Base-by-base conservation (phyloP, 371 early-diverging fungal species). In the Syncephalastrum monosporum region DNA sequence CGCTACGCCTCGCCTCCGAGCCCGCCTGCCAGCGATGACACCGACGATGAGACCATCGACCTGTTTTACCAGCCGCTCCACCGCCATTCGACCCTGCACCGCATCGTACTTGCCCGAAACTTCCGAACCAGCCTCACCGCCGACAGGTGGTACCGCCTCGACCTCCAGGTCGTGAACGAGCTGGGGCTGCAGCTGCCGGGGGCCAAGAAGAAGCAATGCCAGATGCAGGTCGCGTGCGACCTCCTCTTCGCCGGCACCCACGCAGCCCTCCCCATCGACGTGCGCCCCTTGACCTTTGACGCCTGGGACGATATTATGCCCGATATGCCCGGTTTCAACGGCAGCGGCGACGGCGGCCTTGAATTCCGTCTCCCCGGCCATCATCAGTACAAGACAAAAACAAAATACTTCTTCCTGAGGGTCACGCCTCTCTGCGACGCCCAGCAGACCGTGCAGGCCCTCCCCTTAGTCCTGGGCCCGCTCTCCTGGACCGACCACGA, bases 161-260 rank as follows among this genome's bases (percentile, higher is more conserved):
- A 71, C 41, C 47, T 77, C 16, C 61, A 65, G 16, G 19, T 77
- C 2, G 69, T 71, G 6, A 77, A 71, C 44, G 77, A 77, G 29
- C 48, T 71, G 17, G 74, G 71, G 1, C 41, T 73, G n/a, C 38
- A 67, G 0, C 47, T 66, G 4, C 56, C 46, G 0, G 63, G 61
- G 1, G 41, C 58, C 0, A 44, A 56, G 42, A 53, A 55, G 19
- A 48, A n/a, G 3, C 24, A 47, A 3, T 67, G 70, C 25, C 44
- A 49, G 38, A 44, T 73, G 38, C 42, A 47, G 15, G 25, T 68
- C 2, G 51, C 43, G 15, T 71, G 71, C 42, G 47, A 55, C 1
- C 27, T 74, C 3, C 29, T 64, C 7, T 29, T 50, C 4, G 29
- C 51, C 14, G n/a, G 16, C 16, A 27, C 24, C 8, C 15, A 16